Evolutionary conservation across 495 filamentous ascomycete genomes (phyloP), one percentile per base, ranked within the genome.

Genomic region (Penicillium cataractarum): DNA sequence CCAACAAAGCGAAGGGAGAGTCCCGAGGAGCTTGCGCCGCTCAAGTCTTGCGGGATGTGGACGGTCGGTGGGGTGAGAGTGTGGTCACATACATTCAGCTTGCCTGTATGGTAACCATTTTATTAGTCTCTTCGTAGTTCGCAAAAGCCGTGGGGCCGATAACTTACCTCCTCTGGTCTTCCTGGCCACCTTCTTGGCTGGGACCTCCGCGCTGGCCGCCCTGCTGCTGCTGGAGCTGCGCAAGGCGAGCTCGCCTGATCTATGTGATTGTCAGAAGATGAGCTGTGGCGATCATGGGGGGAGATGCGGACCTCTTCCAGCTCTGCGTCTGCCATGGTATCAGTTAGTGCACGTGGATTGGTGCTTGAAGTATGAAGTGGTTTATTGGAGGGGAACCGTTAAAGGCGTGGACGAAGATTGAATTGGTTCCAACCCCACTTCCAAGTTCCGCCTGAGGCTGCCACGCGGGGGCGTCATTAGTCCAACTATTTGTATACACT

Each of bases 221-320:
- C 61, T 78, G 74, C 73, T 94, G 89, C 63, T 90, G 81, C 73
- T 92, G 92, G 58, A 97, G 90, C 79, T 97, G 93, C 71, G 92
- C 91, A 37, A 97, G 86, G 60, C 93, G 92, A 64, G 93, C 93
- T 74, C 89, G 88, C 68, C 93, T 82, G 74, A 97, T 96, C 91
- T 97, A 65, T 60, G 51, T 60, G 37, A 21, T 39, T 48, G 12
- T 52, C 15, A 65, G 42, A 63, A 46, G 21, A 46, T 35, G 55
- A 26, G 54, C 56, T 62, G 39, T 58, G 27, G 4, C 6, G 27
- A 17, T 29, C 27, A 51, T 26, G 49, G 24, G 15, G 40, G 3
- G 32, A 6, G 32, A 26, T 32, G 60, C 78, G 61, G 58, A 92
- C 91, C 81, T 91, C 86, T 74, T 93, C 92, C 57, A 96, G 77